Percentiles rank a stretch among this genome's conserved stretches.
These are phyloP conservation scores for Ogataea haglerorum DNA, from an alignment of 805 yeast species.

Conservation along the genomic window DNA sequence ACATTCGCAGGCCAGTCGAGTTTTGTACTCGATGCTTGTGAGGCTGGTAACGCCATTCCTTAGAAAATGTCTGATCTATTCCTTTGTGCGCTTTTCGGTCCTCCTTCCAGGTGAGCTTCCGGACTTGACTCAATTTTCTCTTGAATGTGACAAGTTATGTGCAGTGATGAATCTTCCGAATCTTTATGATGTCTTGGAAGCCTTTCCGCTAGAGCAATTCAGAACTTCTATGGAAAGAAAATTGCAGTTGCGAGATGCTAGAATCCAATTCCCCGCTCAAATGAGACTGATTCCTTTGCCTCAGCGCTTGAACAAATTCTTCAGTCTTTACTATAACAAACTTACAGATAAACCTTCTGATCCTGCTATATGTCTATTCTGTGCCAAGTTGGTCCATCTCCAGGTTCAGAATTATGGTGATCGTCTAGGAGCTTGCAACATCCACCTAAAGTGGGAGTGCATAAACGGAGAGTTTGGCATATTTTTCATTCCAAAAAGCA, in stretches of 20 bases:
- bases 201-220: constrained; percentile 16
- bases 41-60: constrained; percentile 62
- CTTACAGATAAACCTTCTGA: constrained; percentile 49
- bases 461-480: constrained; percentile 62
- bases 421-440: constrained; percentile 72
- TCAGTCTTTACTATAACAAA: constrained; percentile 53
- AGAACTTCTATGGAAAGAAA: constrained; percentile 9
- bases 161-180: constrained; percentile 45
- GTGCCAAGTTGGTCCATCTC: constrained; percentile 66
- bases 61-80: constrained; percentile 57
- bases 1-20: constrained; percentile 33
- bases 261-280: constrained; percentile 61
- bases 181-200: constrained; percentile 27
- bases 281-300: constrained; percentile 66
- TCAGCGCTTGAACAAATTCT: constrained; percentile 59
- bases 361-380: constrained; percentile 83
- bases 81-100: constrained; percentile 51
- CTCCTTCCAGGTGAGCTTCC: constrained; percentile 29
- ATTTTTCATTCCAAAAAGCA: constrained; percentile 66
- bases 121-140: constrained; percentile 19
- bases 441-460: constrained; percentile 64
- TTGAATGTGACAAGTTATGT: constrained; percentile 57
- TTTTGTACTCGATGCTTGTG: constrained; percentile 51
- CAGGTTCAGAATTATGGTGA: constrained; percentile 59
- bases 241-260: constrained; percentile 10